These are phyloP conservation scores for Ensete glaucum DNA, from an alignment of 176 grass and related monocot genomes.

Conservation along the genomic window DNA sequence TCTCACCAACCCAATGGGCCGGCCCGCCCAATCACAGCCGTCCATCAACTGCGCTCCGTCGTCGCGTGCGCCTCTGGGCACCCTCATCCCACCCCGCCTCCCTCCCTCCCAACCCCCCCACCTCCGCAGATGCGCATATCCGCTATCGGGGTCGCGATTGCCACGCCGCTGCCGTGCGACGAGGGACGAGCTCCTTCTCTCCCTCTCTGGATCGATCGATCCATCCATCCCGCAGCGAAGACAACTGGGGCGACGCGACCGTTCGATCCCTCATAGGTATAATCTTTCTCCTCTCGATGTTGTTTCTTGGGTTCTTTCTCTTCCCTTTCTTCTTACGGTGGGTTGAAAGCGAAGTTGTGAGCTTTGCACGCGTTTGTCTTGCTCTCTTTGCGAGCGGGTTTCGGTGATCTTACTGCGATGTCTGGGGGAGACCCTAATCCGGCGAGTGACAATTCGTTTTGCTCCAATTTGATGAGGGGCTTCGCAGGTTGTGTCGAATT, in stretches of 20 bases:
- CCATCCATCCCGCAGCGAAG: neutral
- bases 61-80: neutral
- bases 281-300: neutral
- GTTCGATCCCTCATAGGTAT: neutral
- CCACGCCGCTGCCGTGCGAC: neutral
- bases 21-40: neutral
- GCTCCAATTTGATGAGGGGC: neutral
- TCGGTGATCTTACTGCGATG: neutral
- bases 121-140: neutral
- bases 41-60: neutral
- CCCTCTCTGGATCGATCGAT: neutral
- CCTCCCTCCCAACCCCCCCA: neutral
- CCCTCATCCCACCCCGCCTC: neutral
- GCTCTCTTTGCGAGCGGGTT: neutral
- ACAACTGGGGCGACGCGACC: neutral
- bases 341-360: neutral
- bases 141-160: conserved; percentile 2
- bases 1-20: neutral
- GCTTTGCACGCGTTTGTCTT: neutral
- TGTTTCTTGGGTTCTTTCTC: neutral
- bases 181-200: neutral
- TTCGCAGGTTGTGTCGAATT: conserved; percentile 1
- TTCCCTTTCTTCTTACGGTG: neutral
- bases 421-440: neutral
- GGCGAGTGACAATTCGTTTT: neutral